Conservation (phyloP, 139 green algal species). For the Desmodesmus armatus region DNA sequence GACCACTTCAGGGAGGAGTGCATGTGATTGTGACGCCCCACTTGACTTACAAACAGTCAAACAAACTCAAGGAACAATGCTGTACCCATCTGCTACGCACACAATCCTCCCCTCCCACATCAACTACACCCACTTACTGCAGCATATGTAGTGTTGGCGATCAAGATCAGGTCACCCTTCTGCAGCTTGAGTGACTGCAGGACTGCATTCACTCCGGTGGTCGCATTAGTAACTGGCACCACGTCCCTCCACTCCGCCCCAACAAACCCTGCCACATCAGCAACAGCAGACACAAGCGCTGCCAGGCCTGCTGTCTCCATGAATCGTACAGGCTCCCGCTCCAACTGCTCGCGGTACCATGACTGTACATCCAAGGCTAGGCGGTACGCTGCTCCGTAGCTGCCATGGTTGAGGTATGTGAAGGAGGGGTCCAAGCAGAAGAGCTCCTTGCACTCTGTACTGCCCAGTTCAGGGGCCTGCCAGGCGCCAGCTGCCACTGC, state of each 20-base stretch:
- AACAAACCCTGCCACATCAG: conserved; percentile 57
- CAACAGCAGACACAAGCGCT: conserved; percentile 53
- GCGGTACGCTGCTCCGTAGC: conserved; percentile 70
- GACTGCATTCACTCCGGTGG: conserved; percentile 61
- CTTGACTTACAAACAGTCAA: too few relatives aligned
- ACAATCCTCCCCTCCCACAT: too few relatives aligned
- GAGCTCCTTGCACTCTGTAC: conserved; percentile 42
- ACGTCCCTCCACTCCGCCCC: conserved; percentile 57
- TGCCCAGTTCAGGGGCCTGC: not conserved
- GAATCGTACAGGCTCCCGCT: conserved; percentile 68
- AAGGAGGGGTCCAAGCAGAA: conserved; percentile 58
- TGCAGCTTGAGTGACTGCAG: conserved; percentile 41
- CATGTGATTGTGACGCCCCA: too few relatives aligned
- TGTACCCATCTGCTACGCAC: too few relatives aligned
- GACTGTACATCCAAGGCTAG: conserved; percentile 51
- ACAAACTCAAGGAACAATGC: too few relatives aligned
- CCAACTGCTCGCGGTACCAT: conserved; percentile 59
- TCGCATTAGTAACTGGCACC: conserved; percentile 70
- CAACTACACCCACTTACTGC: conserved; percentile 69
- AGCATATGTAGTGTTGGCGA: conserved; percentile 64
- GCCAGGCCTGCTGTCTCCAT: conserved; percentile 59
- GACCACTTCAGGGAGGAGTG: too few relatives aligned
- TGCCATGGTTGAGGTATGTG: conserved; percentile 76
- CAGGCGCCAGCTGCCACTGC: not conserved
- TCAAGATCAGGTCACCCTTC: conserved; percentile 60